These are phyloP conservation scores for Penicillium sumatraense DNA, from an alignment of 2,329 filamentous ascomycete genomes.

Conservation along the genomic window DNA sequence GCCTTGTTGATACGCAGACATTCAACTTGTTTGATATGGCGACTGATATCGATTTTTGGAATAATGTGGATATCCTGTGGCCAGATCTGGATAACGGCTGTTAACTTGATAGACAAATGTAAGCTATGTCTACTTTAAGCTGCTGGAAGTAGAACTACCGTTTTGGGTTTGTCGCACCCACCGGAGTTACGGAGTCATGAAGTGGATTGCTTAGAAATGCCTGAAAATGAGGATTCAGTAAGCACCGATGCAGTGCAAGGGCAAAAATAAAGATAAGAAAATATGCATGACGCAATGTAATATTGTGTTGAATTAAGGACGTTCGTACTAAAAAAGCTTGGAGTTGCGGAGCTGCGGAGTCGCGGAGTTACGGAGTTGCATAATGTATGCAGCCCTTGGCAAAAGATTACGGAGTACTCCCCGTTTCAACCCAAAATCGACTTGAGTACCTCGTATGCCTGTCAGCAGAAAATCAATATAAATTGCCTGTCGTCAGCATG, in stretches of 20 bases:
- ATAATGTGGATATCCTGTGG: slow-evolving; percentile 12
- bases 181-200: not conserved
- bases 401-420: no score
- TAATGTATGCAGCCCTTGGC: no score
- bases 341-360: slow-evolving; percentile 3
- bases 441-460: no score
- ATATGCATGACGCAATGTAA: no score
- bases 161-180: no score
- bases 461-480: no score
- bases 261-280: not conserved
- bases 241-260: no score
- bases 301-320: not conserved
- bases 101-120: not conserved
- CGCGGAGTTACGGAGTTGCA: slow-evolving; percentile 2
- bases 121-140: not conserved
- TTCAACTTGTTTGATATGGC: slow-evolving; percentile 21
- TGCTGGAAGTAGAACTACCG: no score
- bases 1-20: not conserved
- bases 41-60: slow-evolving; percentile 21
- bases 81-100: slow-evolving; percentile 16
- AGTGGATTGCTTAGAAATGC: not conserved
- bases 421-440: no score
- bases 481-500: no score
- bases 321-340: not conserved
- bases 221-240: not conserved